phyloP scores from a whole-genome alignment of 2,329 filamentous ascomycete genomes.

The Fusarium brachygibbosum region DNA sequence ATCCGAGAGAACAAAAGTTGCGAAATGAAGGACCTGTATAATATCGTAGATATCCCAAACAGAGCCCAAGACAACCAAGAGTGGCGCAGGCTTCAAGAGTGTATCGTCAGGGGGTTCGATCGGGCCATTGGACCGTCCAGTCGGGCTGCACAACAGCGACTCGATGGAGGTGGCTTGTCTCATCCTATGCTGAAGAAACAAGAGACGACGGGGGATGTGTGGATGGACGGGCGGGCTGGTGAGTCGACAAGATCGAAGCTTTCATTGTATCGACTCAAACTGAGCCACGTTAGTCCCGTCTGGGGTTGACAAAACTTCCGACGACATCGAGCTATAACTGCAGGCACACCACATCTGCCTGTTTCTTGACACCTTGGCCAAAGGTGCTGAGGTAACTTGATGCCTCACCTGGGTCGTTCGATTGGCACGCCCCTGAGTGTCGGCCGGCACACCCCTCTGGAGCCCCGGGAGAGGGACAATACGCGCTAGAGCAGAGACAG shows the following conservation, averaged over 20 bases:
- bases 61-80: conserved; percentile 46
- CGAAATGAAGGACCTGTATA: conserved; percentile 38
- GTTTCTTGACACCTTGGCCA: conserved; percentile 34
- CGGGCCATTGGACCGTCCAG: conserved; percentile 48
- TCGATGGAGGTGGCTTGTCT: conserved; percentile 50
- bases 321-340: conserved; percentile 43
- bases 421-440: conserved; percentile 26
- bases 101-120: conserved; percentile 49
- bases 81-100: conserved; percentile 49
- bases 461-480: conserved; percentile 34
- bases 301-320: conserved; percentile 52
- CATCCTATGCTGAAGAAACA: conserved; percentile 48
- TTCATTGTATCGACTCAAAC: conserved; percentile 48
- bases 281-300: conserved; percentile 50
- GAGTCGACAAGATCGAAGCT: conserved; percentile 46
- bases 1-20: conserved; percentile 24
- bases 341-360: conserved; percentile 37
- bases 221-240: conserved; percentile 48
- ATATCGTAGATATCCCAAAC: conserved; percentile 38
- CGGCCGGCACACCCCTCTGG: conserved; percentile 35
- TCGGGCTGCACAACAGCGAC: conserved; percentile 48
- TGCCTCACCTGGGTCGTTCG: conserved; percentile 35
- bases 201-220: conserved; percentile 42
- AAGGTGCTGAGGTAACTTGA: conserved; percentile 26
- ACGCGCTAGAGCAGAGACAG: conserved; percentile 28